Evolutionary conservation across 31 red algal genomes (phyloP), one percentile per base, ranked within the genome.

Genomic region (Odonthalia washingtoniensis): DNA sequence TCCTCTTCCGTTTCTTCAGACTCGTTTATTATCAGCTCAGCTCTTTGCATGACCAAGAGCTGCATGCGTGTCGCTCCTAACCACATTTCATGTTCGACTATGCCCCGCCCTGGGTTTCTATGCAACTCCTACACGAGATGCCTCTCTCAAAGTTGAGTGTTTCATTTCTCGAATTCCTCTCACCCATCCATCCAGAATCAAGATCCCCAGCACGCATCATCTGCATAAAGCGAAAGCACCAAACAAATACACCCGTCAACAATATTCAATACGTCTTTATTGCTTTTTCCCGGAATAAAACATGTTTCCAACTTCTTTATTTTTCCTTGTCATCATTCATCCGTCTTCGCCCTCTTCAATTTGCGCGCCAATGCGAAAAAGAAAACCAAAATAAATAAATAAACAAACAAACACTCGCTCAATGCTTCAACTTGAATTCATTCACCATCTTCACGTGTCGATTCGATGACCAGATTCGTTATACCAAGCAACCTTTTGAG

Each of bases 31-130:
- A 57, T 57, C 49, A 14, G 9, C 9, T 57, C 21, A 57, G 21
- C 49, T 9, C 49, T 57, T 21, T 57, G 49, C 12, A 21, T 9
- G 21, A 9, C 21, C 49, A 57, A 57, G 12, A 57, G 21, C 49
- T 57, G 49, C 37, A 42, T n/a, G n/a, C n/a, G n/a, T n/a, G n/a
- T n/a, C n/a, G n/a, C 49, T 57, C 21, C 49, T 9, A 57, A 57
- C 49, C 49, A 14, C 75, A 28, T 65, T 46, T 78, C 40, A 91
- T 91, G 89, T 80, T 85, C 65, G 89, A 91, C 32, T 91, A 91
- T 86, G 62, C 89, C 32, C 80, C 81, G 3, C 72, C 89, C 33
- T 91, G 89, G 89, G 89, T 80, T 57, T 21, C 49, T 9, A 57
- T 86, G 16, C 89, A 91, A 6, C 26, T 41, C 27, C 38, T 75